phyloP scores from a whole-genome alignment of 192 early-diverging fungal genomes.

The Umbelopsis isabellina region DNA sequence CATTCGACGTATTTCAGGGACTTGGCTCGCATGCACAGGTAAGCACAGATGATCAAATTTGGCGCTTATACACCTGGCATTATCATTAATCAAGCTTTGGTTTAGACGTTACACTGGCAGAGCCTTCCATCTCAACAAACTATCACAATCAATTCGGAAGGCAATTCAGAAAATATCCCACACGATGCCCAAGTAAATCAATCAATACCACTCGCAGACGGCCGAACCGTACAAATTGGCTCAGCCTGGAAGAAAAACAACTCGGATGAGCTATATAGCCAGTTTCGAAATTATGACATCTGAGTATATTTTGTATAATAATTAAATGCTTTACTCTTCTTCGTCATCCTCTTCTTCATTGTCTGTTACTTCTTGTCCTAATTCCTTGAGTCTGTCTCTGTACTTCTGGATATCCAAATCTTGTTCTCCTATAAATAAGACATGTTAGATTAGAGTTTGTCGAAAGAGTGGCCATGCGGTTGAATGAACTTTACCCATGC shows the following conservation, averaged over 20 bases:
- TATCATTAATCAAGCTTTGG: neutral
- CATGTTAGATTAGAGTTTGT: neutral
- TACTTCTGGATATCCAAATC: slow-evolving; percentile 40
- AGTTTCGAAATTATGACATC: slow-evolving; percentile 31
- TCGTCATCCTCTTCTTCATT: slow-evolving; percentile 44
- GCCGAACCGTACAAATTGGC: neutral
- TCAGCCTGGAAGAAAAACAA: slow-evolving; percentile 25
- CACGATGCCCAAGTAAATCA: neutral
- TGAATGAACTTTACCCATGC: slow-evolving; percentile 34
- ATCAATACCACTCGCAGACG: slow-evolving; percentile 7
- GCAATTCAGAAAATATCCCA: neutral
- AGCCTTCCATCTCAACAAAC: slow-evolving; percentile 25
- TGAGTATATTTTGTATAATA: slow-evolving; percentile 15
- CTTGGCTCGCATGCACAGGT: slow-evolving; percentile 35
- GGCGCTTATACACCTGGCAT: neutral
- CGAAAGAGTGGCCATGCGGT: too few species aligned
- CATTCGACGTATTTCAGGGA: slow-evolving; percentile 30
- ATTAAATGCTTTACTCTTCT: slow-evolving; percentile 26
- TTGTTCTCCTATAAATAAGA: slow-evolving; percentile 41
- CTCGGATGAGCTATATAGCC: slow-evolving; percentile 17
- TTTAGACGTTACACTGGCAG: slow-evolving; percentile 40
- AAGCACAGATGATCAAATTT: neutral
- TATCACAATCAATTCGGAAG: slow-evolving; percentile 1
- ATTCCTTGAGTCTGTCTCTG: slow-evolving; percentile 30
- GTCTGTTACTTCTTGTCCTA: slow-evolving; percentile 41